Evolutionary conservation across 805 yeast genomes (phyloP), one percentile per base, ranked within the genome.

Genomic region (Metschnikowia chrysomelidarum): DNA sequence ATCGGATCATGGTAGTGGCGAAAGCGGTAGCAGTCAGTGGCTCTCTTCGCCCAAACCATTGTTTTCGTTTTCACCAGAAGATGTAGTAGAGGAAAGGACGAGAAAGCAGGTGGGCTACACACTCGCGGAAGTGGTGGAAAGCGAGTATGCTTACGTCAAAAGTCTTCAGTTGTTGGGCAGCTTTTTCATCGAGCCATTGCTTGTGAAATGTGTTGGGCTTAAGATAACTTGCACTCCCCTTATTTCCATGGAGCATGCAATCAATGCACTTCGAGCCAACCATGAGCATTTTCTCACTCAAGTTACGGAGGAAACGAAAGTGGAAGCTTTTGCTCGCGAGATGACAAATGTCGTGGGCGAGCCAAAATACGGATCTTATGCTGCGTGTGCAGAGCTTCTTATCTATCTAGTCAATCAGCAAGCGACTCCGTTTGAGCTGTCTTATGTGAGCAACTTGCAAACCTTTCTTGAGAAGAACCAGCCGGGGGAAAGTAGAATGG

Each of bases 341-440:
- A 97, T 89, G 18, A 91, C 91, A 58, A 79, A 77, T 46, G 62
- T 87, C 18, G 73, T 91, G 71, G 86, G 85, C 50, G 81, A 78
- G 46, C 82, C 88, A 24, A 69, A 23, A 2, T 40, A 40, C 29
- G 38, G 46, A 8, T 24, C 22, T 14, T 34, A 31, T 27, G 32
- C 41, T 13, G 31, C 34, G 11, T 30, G 39, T 25, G 44, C 47
- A 19, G 43, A 32, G 20, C 37, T 41, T 16, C 30, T 41, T 7
- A 42, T 34, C 13, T 16, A 24, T 10, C 16, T 43, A 17, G 38
- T 43, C 7, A 25, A 17, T 11, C 25, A 15, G 4, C 40, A 34
- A 11, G 35, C 25, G 22, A 27, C 37, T 4, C 49, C 49, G 7
- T 40, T 45, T 22, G 41, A 35, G 17, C 30, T 22, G 34, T 14